Percentiles rank a stretch among this genome's conserved stretches.
phyloP scores from a whole-genome alignment of 73 alveolate genomes.

The Paramecium tetraurelia region DNA sequence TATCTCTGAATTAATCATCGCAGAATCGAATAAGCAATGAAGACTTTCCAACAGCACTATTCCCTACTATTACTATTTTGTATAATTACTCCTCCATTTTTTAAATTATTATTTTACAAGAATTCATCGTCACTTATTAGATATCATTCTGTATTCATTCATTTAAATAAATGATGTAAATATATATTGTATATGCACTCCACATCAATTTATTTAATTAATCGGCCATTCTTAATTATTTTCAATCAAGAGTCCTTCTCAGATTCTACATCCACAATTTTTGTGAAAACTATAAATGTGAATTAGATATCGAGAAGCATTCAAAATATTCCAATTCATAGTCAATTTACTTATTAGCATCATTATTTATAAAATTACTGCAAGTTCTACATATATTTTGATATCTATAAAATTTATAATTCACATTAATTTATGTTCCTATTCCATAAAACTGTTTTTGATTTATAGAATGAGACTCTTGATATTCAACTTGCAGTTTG shows the following conservation, averaged over 20 bases:
- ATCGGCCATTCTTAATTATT: no score
- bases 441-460: background rate
- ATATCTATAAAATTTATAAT: background rate
- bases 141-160: background rate
- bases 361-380: background rate
- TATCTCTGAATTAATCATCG: slow-evolving; percentile 70
- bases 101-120: slow-evolving; percentile 11
- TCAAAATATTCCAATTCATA: background rate
- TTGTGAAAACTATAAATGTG: no score
- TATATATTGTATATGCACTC: background rate
- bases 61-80: slow-evolving; percentile 73
- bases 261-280: background rate
- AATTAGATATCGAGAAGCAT: background rate
- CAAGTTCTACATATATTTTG: background rate
- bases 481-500: background rate
- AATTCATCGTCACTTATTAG: background rate
- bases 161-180: background rate
- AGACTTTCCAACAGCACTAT: slow-evolving; percentile 78
- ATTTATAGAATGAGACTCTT: background rate
- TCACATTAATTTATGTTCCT: background rate
- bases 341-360: background rate
- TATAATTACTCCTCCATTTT: slow-evolving; percentile 70
- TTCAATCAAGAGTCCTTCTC: background rate
- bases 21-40: slow-evolving; percentile 68
- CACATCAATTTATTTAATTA: background rate